Conservation (phyloP, 345 rosid genomes). For the Eucalyptus marginata region DNA sequence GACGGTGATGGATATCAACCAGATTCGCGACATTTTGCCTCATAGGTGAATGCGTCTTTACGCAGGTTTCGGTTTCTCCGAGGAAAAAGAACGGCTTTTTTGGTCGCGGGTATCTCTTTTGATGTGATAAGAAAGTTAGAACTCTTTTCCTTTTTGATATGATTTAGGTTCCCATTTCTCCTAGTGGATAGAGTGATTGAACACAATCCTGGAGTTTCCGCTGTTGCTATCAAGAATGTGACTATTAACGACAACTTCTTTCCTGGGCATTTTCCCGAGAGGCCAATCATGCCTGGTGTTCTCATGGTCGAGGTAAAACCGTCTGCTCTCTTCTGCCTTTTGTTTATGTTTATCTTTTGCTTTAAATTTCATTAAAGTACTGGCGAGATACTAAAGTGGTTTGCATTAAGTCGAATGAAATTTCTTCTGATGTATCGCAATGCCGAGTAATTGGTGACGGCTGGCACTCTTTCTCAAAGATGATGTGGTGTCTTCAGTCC, state of each 20-base stretch:
- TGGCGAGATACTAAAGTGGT: neutral
- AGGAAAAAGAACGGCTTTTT: neutral
- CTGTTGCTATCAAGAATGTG: conserved; percentile 90
- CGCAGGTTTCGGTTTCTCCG: neutral
- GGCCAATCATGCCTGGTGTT: conserved; percentile 99
- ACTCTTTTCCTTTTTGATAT: neutral
- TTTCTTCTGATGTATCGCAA: neutral
- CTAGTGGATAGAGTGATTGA: conserved; percentile 98
- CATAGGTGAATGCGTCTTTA: conserved; percentile 40
- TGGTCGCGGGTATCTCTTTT: neutral
- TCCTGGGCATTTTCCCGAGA: conserved; percentile 98
- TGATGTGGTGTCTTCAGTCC: neutral
- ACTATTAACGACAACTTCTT: conserved; percentile 97
- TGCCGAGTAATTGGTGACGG: neutral
- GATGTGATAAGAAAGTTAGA: neutral
- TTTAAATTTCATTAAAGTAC: neutral
- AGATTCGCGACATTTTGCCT: conserved; percentile 84
- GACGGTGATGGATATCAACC: conserved; percentile 81
- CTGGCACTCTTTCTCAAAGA: neutral
- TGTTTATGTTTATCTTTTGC: neutral
- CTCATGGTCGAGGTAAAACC: conserved; percentile 91
- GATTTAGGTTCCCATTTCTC: conserved; percentile 83
- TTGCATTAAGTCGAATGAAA: neutral
- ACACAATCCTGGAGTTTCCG: conserved; percentile 89
- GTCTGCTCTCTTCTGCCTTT: neutral